Base-by-base conservation (phyloP, 1,284 basidiomycete species). In the Stygiomarasmius scandens region DNA sequence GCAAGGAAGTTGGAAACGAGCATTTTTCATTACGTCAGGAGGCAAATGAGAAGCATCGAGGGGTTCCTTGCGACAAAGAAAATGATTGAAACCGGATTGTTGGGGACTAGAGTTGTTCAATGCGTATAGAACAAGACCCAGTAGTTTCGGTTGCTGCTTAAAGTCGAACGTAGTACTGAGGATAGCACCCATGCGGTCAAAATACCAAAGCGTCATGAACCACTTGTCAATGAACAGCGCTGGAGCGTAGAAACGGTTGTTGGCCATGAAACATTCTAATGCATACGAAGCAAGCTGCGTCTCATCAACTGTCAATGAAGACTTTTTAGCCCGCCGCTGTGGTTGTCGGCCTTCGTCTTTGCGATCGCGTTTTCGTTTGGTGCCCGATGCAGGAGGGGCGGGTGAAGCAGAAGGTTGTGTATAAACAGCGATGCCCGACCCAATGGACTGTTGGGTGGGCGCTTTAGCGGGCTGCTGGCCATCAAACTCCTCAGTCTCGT, bases 141-240 rank as follows among this genome's bases (percentile, higher is more conserved):
- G 59, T 9, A 56, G 49, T 2, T 53, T 43, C 10, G 61, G 58
- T 3, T 62, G 45, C 10, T 57, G 25, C 10, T 58, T 19, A 24
- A 68, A 61, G 43, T 67, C 51, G 52, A 69, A 69, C 11, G 48
- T 19, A 2, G 41, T 36, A 2, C 60, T 59, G 8, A 58, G 59
- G 36, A 66, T 55, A 9, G 62, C 53, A 27, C 66, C 64, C 38
- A 61, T 55, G 9, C 65, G 59, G 55, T 69, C 67, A 45, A 56
- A 64, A 53, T 69, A 69, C 62, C 64, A 66, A 9, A 69, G 54
- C 3, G 55, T 59, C 6, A 69, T 56, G 1, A 19, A 51, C 14
- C 43, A 55, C 11, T 60, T 41, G n/a, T 66, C 52, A 23, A 69
- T 52, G 27, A 66, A 58, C 23, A 68, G 34, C 0, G 66, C 66